Evolutionary conservation across 2,329 filamentous ascomycete genomes (phyloP), one percentile per base, ranked within the genome.

Genomic region (Macroventuria anomochaeta): DNA sequence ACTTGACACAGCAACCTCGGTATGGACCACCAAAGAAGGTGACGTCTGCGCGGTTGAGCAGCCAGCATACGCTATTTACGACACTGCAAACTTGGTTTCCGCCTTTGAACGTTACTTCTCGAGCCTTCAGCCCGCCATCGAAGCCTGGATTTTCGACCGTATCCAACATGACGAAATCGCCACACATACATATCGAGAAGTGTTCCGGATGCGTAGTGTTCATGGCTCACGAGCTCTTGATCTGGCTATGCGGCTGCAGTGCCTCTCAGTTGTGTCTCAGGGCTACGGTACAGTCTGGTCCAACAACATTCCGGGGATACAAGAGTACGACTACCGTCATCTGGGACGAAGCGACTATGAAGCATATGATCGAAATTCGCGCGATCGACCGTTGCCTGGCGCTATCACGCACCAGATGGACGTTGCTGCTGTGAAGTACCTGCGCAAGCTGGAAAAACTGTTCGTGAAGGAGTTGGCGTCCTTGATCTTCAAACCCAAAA

Each of bases 341-440:
- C 46, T 73, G 15, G 71, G 72, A 6, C 58, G 58, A 21, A 72
- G 67, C 49, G 61, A 54, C 18, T 75, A 75, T 37, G 70, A 73
- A 54, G 70, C 71, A 1, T 75, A 74, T 42, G 65, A 75, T 41
- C 64, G 71, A 8, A 62, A 65, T n/a, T 63, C 63, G 15, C 61
- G 63, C 29, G 69, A 73, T 32, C 63, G 69, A 21, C 70, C 71
- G 12, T 59, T 75, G 3, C 71, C 72, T 17, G 64, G 64, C n/a
- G 68, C 68, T 12, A 74, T 74, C 10, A 69, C 60, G 20, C 70
- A 75, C 33, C 70, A 73, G 46, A 69, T 73, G 58, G 72, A 75
- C 37, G 72, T 75, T 28, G 71, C 69, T 15, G 64, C 72, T 17
- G 58, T 74, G 17, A 72, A 72, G 26, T 68, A 65, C 26, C 53